Conservation (phyloP, 345 rosid species). For the Hirschfeldia incana region DNA sequence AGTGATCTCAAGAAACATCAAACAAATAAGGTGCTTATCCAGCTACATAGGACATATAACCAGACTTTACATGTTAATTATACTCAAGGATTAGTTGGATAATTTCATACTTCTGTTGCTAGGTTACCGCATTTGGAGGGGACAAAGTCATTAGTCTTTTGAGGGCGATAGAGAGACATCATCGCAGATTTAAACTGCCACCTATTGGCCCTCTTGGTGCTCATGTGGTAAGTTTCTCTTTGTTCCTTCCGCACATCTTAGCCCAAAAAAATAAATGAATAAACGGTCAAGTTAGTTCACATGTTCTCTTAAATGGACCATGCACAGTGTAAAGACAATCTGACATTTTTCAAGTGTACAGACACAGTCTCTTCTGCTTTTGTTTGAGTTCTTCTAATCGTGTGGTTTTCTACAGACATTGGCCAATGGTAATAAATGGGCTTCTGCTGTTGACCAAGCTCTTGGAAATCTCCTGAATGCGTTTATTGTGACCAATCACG, state of each 20-base stretch:
- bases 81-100: neutral
- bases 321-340: neutral
- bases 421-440: conserved; percentile 76
- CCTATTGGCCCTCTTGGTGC: conserved; percentile 96
- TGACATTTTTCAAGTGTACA: neutral
- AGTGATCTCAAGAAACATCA: conserved; percentile 54
- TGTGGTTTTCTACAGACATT: conserved; percentile 52
- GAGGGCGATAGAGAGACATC: conserved; percentile 64
- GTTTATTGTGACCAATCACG: conserved; percentile 76
- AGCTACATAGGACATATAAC: neutral
- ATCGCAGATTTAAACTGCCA: conserved; percentile 54
- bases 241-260: neutral
- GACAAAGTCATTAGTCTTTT: conserved; percentile 69
- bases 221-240: conserved; percentile 66
- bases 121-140: conserved; percentile 97
- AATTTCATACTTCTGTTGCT: conserved; percentile 20
- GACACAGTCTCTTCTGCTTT: conserved; percentile 3
- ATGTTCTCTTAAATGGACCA: neutral
- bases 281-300: neutral
- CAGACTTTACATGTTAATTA: neutral
- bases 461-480: conserved; percentile 86
- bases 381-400: neutral
- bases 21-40: conserved; percentile 63
- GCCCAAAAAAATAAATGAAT: neutral
- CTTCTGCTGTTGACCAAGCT: conserved; percentile 85